phyloP scores from a whole-genome alignment of 106 monocot species.

The Dendrobium officinale region DNA sequence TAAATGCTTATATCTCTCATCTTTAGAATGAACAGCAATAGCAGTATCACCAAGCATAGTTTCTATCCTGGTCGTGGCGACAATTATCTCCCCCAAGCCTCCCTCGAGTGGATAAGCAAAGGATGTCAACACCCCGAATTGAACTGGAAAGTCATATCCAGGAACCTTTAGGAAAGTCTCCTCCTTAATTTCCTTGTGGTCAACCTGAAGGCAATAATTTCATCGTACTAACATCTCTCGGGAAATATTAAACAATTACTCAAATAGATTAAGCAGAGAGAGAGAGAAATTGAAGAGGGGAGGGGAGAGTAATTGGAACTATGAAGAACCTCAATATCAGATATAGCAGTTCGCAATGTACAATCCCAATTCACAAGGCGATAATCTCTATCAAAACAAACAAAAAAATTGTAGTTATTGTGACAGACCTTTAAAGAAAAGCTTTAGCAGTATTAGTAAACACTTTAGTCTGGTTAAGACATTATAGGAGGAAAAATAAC shows the following conservation, averaged over 20 bases:
- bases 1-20: slow-evolving; percentile 65
- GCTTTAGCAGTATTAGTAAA: background rate
- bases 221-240: background rate
- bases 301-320: background rate
- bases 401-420: background rate
- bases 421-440: background rate
- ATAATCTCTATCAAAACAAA: slow-evolving; percentile 47
- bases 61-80: slow-evolving; percentile 95
- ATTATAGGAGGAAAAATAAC: too few relatives aligned
- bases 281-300: background rate
- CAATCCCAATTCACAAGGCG: slow-evolving; percentile 99
- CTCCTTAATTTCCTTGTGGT: slow-evolving; percentile 78
- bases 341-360: slow-evolving; percentile 86
- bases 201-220: slow-evolving; percentile 44
- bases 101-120: slow-evolving; percentile 91
- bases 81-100: slow-evolving; percentile 77
- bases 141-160: slow-evolving; percentile 57
- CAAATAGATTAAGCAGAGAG: background rate
- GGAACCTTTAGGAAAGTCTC: slow-evolving; percentile 67
- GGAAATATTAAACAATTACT: background rate
- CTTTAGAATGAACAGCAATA: slow-evolving; percentile 86
- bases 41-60: slow-evolving; percentile 99
- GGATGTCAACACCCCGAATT: slow-evolving; percentile 78
- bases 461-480: background rate
- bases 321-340: slow-evolving; percentile 79